Evolutionary conservation across 1,284 basidiomycete species (phyloP), one percentile per base, ranked within the genome.

Genomic region (Coniferiporia weirii): DNA sequence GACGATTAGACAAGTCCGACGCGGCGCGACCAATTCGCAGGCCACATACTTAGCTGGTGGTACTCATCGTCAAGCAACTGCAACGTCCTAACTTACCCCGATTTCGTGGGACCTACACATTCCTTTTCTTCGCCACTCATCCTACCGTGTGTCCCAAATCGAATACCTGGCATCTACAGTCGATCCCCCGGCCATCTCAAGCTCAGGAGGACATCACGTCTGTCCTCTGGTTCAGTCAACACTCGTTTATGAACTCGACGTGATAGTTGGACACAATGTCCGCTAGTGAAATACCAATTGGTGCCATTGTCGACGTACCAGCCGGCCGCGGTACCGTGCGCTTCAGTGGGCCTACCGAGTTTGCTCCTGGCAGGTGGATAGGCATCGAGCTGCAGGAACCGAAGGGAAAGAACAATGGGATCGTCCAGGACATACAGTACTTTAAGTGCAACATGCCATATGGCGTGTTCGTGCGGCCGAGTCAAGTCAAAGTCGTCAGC

Each of bases 361-460:
- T 99, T 71, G 84, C 93, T 13, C 71, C 84, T 1, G 97, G 97
- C 0, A 89, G 90, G 75, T 99, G 97, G 97, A 82, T 98, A 61
- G 97, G 97, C 13, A 85, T 99, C 60, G 93, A 95, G 70, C 83
- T 99, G 57, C 84, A 78, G 53, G 86, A 90, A 64, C 71, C 81
- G 3, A 88, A 85, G 48, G 97, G 97, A 44, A 98, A 98, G 85
- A 99, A 99, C 76, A 91, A 99, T 68, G 97, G 97, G 1, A 82
- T 85, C 1, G 91, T 99, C 0, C 80, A 89, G 52, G 95, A 91
- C 32, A 78, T 87, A 59, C 67, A 75, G 7, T 99, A 99, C 76
- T 99, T 99, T 72, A 79, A 78, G 15, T 96, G 93, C 74, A 79
- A 82, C 65, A 77, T 81, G 55, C 78, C 79, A 40, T 78, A 91